phyloP scores from a whole-genome alignment of 768 basidiomycete species.

The Austroboletus festivus region DNA sequence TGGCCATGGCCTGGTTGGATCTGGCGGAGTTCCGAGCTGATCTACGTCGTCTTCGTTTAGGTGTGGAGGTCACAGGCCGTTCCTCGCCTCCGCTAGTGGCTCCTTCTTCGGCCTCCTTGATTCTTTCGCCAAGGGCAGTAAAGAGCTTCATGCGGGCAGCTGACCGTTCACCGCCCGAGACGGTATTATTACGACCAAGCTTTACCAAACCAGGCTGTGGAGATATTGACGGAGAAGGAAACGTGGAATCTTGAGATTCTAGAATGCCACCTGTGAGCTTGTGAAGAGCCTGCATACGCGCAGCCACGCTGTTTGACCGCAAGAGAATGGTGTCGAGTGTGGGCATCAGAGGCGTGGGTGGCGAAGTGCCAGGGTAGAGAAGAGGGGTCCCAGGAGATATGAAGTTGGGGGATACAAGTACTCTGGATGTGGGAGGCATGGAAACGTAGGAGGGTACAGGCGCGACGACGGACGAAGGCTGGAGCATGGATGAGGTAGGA shows the following conservation, averaged over 20 bases:
- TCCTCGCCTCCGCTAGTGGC: constrained; percentile 62
- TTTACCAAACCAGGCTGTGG: constrained; percentile 45
- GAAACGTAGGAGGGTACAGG: constrained; percentile 57
- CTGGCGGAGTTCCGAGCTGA: constrained; percentile 41
- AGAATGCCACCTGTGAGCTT: constrained; percentile 73
- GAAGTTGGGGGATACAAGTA: constrained; percentile 44
- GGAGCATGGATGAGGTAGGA: constrained; percentile 21
- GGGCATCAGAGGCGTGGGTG: constrained; percentile 61
- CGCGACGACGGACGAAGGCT: constrained; percentile 37
- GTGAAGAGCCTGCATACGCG: constrained; percentile 74
- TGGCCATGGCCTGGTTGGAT: constrained; percentile 39
- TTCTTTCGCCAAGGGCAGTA: constrained; percentile 54
- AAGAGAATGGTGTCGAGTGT: constrained; percentile 79
- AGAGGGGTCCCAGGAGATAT: constrained; percentile 52
- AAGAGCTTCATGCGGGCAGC: constrained; percentile 70
- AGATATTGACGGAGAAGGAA: constrained; percentile 50
- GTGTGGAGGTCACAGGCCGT: constrained; percentile 35
- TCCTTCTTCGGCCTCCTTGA: constrained; percentile 62
- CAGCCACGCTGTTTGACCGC: constrained; percentile 88
- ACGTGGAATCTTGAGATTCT: constrained; percentile 55
- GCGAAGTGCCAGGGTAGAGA: constrained; percentile 63
- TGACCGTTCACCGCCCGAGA: constrained; percentile 75
- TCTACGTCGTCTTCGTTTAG: constrained; percentile 55
- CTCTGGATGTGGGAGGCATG: constrained; percentile 41
- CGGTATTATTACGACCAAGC: constrained; percentile 72